Conservation (phyloP, 2,329 filamentous ascomycete genomes). For the Colletotrichum cereale region DNA sequence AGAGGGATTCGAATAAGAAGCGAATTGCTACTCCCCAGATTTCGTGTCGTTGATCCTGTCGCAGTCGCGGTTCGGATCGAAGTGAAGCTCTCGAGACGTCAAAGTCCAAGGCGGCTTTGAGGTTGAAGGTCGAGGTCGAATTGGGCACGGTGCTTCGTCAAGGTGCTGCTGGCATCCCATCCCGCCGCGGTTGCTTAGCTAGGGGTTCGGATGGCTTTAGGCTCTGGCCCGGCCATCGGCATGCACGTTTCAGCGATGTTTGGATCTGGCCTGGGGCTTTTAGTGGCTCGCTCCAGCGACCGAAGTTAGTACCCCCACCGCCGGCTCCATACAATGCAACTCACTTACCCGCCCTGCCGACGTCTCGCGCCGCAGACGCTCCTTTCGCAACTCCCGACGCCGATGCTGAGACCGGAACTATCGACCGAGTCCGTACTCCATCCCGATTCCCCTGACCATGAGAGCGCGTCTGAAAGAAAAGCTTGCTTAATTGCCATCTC, state of each 20-base stretch:
- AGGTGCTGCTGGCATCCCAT: slow-evolving; percentile 15
- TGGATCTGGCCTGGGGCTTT: slow-evolving; percentile 26
- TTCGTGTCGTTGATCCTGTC: neutral
- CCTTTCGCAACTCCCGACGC: slow-evolving; percentile 27
- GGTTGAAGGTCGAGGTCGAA: neutral
- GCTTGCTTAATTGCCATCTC: neutral
- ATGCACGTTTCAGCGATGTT: slow-evolving; percentile 40
- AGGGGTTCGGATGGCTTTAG: slow-evolving; percentile 21
- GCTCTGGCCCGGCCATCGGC: slow-evolving; percentile 29
- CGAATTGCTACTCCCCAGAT: neutral
- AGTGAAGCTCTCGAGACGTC: neutral
- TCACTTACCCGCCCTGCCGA: slow-evolving; percentile 5
- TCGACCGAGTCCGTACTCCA: slow-evolving; percentile 3
- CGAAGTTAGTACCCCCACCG: slow-evolving; percentile 19
- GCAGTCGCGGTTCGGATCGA: neutral
- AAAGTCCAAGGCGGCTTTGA: neutral
- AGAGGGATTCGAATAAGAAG: neutral
- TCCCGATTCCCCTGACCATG: neutral
- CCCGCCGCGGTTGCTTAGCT: slow-evolving; percentile 17
- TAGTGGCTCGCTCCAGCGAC: slow-evolving; percentile 27
- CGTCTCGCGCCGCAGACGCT: slow-evolving; percentile 25
- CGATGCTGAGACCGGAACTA: slow-evolving; percentile 32
- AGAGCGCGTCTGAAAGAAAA: neutral
- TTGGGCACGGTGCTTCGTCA: neutral
- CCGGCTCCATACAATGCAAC: slow-evolving; percentile 15